These are phyloP conservation scores for Fusarium algeriense DNA, from an alignment of 2,329 filamentous ascomycete genomes.

Conservation along the genomic window DNA sequence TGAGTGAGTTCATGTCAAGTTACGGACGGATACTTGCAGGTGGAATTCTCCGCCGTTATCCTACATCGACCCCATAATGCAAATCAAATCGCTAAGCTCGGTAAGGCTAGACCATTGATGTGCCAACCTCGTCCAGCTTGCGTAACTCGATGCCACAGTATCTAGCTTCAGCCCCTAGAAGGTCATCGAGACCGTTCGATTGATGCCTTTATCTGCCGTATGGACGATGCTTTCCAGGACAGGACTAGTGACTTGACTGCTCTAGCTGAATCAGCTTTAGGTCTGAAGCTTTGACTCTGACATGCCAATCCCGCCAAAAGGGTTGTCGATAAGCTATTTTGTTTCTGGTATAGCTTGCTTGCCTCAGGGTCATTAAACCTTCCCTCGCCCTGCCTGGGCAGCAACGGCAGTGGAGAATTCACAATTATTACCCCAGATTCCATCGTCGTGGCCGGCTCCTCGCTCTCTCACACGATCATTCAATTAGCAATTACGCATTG, in stretches of 20 bases:
- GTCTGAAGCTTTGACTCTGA: not conserved
- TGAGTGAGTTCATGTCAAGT: no score
- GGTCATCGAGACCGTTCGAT: not conserved
- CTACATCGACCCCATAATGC: not conserved
- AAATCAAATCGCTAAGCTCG: no score
- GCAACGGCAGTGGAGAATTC: not conserved
- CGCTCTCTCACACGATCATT: not conserved
- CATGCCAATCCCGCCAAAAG: not conserved
- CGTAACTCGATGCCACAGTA: not conserved
- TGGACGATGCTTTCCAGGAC: not conserved
- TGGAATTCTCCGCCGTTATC: no score
- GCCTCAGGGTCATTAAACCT: not conserved
- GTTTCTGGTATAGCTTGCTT: not conserved
- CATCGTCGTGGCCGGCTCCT: not conserved
- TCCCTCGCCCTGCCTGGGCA: not conserved
- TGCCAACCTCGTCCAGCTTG: not conserved
- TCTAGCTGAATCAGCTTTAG: not conserved
- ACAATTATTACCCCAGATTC: slow-evolving; percentile 1
- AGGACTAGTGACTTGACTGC: not conserved
- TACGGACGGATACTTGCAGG: no score
- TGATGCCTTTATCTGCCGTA: not conserved
- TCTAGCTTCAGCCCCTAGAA: not conserved
- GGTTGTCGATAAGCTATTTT: not conserved
- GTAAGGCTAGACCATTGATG: not conserved
- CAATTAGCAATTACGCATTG: no score